These are phyloP conservation scores for Aureobasidium vineae DNA, from an alignment of 2,329 filamentous ascomycete species.

Conservation along the genomic window DNA sequence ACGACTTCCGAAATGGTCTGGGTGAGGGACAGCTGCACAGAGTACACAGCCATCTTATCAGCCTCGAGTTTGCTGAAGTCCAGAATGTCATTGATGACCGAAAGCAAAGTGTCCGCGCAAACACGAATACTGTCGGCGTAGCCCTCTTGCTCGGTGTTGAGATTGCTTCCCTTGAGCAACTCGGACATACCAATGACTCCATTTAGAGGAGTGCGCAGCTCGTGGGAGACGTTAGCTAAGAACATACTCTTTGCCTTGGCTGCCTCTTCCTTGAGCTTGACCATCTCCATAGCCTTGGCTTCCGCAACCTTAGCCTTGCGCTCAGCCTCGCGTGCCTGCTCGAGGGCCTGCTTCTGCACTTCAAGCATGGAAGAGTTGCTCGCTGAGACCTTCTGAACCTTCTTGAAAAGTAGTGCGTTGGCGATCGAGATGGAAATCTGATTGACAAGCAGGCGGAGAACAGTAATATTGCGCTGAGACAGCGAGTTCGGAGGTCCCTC, in stretches of 20 bases:
- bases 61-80: constrained; percentile 55
- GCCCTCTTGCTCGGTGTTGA: constrained; percentile 59
- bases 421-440: constrained; percentile 68
- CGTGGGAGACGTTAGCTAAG: constrained; percentile 54
- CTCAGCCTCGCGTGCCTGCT: constrained; percentile 70
- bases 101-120: constrained; percentile 58
- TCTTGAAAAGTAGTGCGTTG: constrained; percentile 63
- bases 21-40: constrained; percentile 50
- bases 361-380: constrained; percentile 76
- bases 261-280: constrained; percentile 78
- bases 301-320: constrained; percentile 74
- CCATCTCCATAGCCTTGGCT: constrained; percentile 72
- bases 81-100: constrained; percentile 54
- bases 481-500: constrained; percentile 73
- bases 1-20: constrained; percentile 65
- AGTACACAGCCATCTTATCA: constrained; percentile 61
- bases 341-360: constrained; percentile 70
- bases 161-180: constrained; percentile 56
- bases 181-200: constrained; percentile 60
- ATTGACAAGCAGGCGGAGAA: constrained; percentile 67
- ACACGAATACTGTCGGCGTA: constrained; percentile 64
- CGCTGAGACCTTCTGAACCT: constrained; percentile 72
- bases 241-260: constrained; percentile 82
- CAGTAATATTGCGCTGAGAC: constrained; percentile 62
- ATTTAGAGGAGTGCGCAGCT: constrained; percentile 59